A percentile compares a stretch with the other conserved stretches of the same genome.
Evolutionary conservation across 2,329 filamentous ascomycete genomes (phyloP).

Genomic region (Diaporthe velutina): DNA sequence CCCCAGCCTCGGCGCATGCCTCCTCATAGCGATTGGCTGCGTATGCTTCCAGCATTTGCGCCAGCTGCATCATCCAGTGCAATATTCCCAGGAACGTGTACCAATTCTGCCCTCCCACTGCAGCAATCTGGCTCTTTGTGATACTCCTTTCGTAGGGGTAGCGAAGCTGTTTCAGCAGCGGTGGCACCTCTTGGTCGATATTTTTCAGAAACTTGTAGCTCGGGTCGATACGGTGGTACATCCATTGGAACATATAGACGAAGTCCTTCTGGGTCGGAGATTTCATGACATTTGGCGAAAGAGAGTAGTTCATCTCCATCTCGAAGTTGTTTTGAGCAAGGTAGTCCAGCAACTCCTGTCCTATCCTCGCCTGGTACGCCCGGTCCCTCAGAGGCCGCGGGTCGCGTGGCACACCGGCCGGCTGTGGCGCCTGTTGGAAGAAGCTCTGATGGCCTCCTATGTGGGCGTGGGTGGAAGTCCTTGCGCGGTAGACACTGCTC

Average conservation of each 20-base stretch:
- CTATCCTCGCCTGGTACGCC: slow-evolving; percentile 83
- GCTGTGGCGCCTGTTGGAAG: slow-evolving; percentile 87
- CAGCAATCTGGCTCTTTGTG: slow-evolving; percentile 94
- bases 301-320: slow-evolving; percentile 94
- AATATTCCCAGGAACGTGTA: slow-evolving; percentile 92
- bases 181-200: slow-evolving; percentile 94
- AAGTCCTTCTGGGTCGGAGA: slow-evolving; percentile 99
- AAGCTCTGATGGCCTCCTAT: slow-evolving; percentile 86
- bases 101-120: slow-evolving; percentile 98
- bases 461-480: slow-evolving; percentile 77
- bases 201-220: slow-evolving; percentile 93
- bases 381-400: slow-evolving; percentile 88
- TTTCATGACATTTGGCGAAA: slow-evolving; percentile 92
- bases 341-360: slow-evolving; percentile 91
- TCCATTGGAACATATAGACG: slow-evolving; percentile 97
- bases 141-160: slow-evolving; percentile 97
- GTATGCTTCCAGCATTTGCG: slow-evolving; percentile 92
- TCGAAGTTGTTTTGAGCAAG: slow-evolving; percentile 95
- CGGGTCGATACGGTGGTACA: slow-evolving; percentile 96
- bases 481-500: slow-evolving; percentile 84
- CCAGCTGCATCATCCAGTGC: slow-evolving; percentile 99
- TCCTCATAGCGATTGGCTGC: slow-evolving; percentile 85
- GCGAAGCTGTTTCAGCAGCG: slow-evolving; percentile 90
- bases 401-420: slow-evolving; percentile 86
- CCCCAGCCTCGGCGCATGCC: slow-evolving; percentile 86